Evolutionary conservation across 2,329 filamentous ascomycete genomes (phyloP), one percentile per base, ranked within the genome.

Genomic region (Emmonsiellopsis sp.): DNA sequence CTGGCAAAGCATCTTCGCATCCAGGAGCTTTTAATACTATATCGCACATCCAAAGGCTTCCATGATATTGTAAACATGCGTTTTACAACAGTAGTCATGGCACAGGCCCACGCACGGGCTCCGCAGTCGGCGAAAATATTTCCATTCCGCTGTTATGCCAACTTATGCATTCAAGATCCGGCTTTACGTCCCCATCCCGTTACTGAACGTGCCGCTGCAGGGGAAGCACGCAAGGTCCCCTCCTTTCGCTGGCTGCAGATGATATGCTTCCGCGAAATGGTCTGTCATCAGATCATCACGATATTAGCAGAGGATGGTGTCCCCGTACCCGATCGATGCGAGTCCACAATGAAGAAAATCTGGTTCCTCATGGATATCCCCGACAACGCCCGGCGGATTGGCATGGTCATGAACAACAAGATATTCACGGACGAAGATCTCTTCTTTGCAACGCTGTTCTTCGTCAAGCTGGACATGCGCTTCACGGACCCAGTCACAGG

Each of bases 321-420:
- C 54, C 75, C 77, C 8, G 69, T 82, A 51, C 84, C 84, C 0
- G 48, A 57, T 1, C 65, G 67, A 30, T 79, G 78, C 58, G 64
- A 71, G 49, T 50, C 62, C 9, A 74, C 76, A 1, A 69, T 87
- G 45, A 75, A 81, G 61, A 86, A 87, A 63, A 72, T 89, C 15
- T 93, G 89, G 89, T 76, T 86, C 50, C 63, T 87, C 35, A 82
- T 89, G 73, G 86, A 90, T 62, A 71, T 84, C 3, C 71, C 79
- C 0, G 82, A 80, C 11, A 84, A 76, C 49, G 61, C 58, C 0
- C 71, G 78, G 11, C 81, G 88, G 1, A 67, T 76, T 5, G 72
- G 71, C 1, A 70, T 85, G 5, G 66, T 89, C 5, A 73, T 72
- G 32, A 81, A 81, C 64, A 51, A 52, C 8, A 59, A 62, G 0